Evolutionary conservation across 2,329 filamentous ascomycete species (phyloP).

Genomic region (Tolypocladium capitatum): DNA sequence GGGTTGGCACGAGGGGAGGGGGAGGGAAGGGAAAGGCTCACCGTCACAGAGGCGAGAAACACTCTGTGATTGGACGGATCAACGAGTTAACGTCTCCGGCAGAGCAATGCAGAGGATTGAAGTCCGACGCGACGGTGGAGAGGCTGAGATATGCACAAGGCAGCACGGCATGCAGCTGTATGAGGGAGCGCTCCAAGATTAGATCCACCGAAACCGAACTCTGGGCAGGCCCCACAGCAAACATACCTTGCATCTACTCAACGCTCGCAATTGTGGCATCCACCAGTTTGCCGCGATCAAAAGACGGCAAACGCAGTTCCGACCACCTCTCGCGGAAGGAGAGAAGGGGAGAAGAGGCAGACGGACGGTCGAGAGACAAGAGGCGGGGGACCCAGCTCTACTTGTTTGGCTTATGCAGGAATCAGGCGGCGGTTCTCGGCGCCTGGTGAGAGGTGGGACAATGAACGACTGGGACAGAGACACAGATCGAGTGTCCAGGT

Average conservation of each 20-base stretch:
- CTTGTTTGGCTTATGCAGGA: neutral
- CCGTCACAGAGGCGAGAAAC: slow-evolving; percentile 33
- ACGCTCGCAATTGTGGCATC: neutral
- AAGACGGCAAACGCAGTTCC: neutral
- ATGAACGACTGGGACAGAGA: neutral
- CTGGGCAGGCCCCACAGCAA: slow-evolving; percentile 2
- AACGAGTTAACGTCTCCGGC: slow-evolving; percentile 55
- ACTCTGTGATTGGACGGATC: slow-evolving; percentile 39
- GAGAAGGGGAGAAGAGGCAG: neutral
- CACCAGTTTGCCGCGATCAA: neutral
- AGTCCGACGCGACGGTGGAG: slow-evolving; percentile 30
- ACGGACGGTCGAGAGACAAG: neutral
- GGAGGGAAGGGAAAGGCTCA: slow-evolving; percentile 21
- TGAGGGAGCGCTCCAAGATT: slow-evolving; percentile 6
- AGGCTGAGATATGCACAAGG: slow-evolving; percentile 19
- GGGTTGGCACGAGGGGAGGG: slow-evolving; percentile 9
- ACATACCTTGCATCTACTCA: slow-evolving; percentile 13
- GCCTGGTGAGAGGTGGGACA: too few relatives aligned
- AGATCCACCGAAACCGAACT: slow-evolving; percentile 6
- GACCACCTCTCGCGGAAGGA: neutral
- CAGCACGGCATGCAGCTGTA: slow-evolving; percentile 24
- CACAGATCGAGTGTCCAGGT: slow-evolving; percentile 4
- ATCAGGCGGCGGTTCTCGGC: neutral
- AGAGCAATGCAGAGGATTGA: slow-evolving; percentile 28
- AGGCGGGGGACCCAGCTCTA: neutral